These are phyloP conservation scores for Amanita pseudoporphyria DNA, from an alignment of 768 basidiomycete species.

Conservation along the genomic window DNA sequence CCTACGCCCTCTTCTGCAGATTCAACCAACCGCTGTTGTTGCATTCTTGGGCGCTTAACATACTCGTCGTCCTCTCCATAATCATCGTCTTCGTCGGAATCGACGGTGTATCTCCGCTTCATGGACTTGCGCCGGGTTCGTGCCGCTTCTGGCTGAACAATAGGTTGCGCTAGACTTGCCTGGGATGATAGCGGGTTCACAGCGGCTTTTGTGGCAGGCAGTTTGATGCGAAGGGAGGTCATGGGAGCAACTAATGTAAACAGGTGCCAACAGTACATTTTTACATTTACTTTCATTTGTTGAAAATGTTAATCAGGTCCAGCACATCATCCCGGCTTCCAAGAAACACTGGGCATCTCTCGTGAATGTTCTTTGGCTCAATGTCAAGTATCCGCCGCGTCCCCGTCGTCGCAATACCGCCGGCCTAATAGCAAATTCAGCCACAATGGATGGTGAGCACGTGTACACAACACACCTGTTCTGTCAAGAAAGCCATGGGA, in stretches of 20 bases:
- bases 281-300: slow-evolving; percentile 15
- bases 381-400: slow-evolving; percentile 91
- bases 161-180: slow-evolving; percentile 4
- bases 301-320: slow-evolving; percentile 85
- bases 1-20: slow-evolving; percentile 8
- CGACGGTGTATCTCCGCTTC: slow-evolving; percentile 20
- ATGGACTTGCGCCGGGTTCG: slow-evolving; percentile 14
- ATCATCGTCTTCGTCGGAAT: slow-evolving; percentile 19
- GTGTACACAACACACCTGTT: slow-evolving; percentile 52
- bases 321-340: slow-evolving; percentile 90
- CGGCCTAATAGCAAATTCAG: slow-evolving; percentile 49
- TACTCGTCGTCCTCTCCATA: slow-evolving; percentile 11
- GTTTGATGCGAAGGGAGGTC: slow-evolving; percentile 16
- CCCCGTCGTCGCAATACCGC: slow-evolving; percentile 94
- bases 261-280: not conserved
- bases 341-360: slow-evolving; percentile 88
- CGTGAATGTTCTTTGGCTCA: slow-evolving; percentile 75
- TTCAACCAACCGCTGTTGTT: not conserved
- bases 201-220: slow-evolving; percentile 9
- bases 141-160: slow-evolving; percentile 7
- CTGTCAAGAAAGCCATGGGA: slow-evolving; percentile 93
- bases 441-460: not conserved
- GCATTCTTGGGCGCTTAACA: not conserved
- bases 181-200: slow-evolving; percentile 9
- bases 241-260: slow-evolving; percentile 7